These are phyloP conservation scores for Leptographium flavum DNA, from an alignment of 2,329 filamentous ascomycete genomes.

Conservation along the genomic window DNA sequence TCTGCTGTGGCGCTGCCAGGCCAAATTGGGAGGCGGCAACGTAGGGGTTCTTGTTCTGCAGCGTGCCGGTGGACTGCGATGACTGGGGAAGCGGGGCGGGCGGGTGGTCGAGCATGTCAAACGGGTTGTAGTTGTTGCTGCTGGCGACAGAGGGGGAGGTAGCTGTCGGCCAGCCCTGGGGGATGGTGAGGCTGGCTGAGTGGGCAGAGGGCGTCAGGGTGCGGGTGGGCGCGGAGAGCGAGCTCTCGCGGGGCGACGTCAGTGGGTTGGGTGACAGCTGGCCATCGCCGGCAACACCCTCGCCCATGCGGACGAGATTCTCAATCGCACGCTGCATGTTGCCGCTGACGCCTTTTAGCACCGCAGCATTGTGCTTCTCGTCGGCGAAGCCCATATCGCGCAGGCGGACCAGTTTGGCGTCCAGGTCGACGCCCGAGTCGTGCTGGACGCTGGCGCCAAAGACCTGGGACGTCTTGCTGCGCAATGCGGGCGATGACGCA, in stretches of 20 bases:
- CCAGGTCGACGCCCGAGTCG: slow-evolving; percentile 34
- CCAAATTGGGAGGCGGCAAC: slow-evolving; percentile 55
- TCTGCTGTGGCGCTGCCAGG: slow-evolving; percentile 24
- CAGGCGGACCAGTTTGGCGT: slow-evolving; percentile 62
- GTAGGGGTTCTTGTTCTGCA: slow-evolving; percentile 44
- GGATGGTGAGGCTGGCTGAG: slow-evolving; percentile 14
- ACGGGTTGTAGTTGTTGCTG: slow-evolving; percentile 36
- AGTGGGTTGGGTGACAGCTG: slow-evolving; percentile 14
- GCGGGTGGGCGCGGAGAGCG: slow-evolving; percentile 28
- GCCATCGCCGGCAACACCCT: slow-evolving; percentile 54
- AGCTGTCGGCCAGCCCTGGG: slow-evolving; percentile 11
- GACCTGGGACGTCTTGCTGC: slow-evolving; percentile 50
- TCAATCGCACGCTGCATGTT: slow-evolving; percentile 81
- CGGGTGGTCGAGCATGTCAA: slow-evolving; percentile 50
- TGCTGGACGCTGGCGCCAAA: slow-evolving; percentile 56
- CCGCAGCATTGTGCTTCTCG: slow-evolving; percentile 60
- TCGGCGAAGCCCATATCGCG: slow-evolving; percentile 89
- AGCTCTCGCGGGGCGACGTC: slow-evolving; percentile 30
- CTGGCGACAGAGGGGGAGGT: slow-evolving; percentile 26
- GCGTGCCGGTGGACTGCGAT: slow-evolving; percentile 48
- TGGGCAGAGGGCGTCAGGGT: slow-evolving; percentile 40
- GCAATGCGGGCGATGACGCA: slow-evolving; percentile 21
- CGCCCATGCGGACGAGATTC: slow-evolving; percentile 67
- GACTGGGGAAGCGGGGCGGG: slow-evolving; percentile 43
- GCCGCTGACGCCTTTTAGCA: slow-evolving; percentile 71